These are phyloP conservation scores for Meyerozyma elateridarum DNA, from an alignment of 1,139 yeast genomes.

Conservation along the genomic window DNA sequence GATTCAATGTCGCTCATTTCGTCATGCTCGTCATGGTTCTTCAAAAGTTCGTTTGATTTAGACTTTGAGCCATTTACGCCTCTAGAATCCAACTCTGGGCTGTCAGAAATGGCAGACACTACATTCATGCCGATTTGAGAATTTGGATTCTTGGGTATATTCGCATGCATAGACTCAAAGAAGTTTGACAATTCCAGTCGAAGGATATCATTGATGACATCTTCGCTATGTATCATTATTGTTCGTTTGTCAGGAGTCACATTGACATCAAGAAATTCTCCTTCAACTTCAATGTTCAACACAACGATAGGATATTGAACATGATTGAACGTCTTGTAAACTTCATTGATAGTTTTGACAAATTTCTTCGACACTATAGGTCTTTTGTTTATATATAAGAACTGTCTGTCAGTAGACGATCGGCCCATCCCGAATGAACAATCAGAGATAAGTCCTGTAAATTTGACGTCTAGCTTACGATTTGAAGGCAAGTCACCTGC, in stretches of 20 bases:
- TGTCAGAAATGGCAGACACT: too few relatives aligned
- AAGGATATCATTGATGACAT: constrained; percentile 47
- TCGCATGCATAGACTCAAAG: constrained; percentile 43
- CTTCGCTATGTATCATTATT: constrained; percentile 65
- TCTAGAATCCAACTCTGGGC: too few relatives aligned
- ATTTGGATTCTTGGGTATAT: constrained; percentile 30
- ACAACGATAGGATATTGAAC: constrained; percentile 74
- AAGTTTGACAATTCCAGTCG: constrained; percentile 35
- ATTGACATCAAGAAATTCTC: constrained; percentile 66
- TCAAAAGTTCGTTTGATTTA: too few relatives aligned
- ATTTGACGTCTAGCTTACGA: constrained; percentile 17
- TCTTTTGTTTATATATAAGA: constrained; percentile 64
- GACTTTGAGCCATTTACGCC: too few relatives aligned
- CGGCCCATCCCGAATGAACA: constrained; percentile 71
- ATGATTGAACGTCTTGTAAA: constrained; percentile 65
- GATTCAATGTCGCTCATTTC: too few relatives aligned
- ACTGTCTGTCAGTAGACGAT: constrained; percentile 68
- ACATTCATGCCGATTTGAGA: neutral
- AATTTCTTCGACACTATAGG: constrained; percentile 63
- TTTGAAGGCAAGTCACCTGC: constrained; percentile 12
- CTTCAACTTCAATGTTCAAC: constrained; percentile 51
- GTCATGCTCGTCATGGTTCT: too few relatives aligned
- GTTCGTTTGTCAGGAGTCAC: constrained; percentile 88
- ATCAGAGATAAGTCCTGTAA: constrained; percentile 66
- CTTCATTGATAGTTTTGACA: constrained; percentile 61